Percentiles rank a stretch among this genome's conserved stretches.
phyloP scores from a whole-genome alignment of 345 rosid genomes.

The Brassica napus region Da-Ae NC_063446.1:25473001-25473500 shows the following conservation, averaged over 20 bases:
- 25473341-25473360: constrained; percentile 80
- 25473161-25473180: neutral
- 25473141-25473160: constrained; percentile 81
- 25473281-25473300: constrained; percentile 84
- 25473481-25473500: constrained; percentile 68
- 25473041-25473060: neutral
- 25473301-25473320: constrained; percentile 61
- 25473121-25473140: constrained; percentile 72
- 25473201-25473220: constrained; percentile 35
- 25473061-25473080: constrained; percentile 35
- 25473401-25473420: neutral
- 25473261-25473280: constrained; percentile 63
- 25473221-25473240: constrained; percentile 83
- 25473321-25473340: constrained; percentile 67
- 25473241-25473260: constrained; percentile 95
- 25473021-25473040: neutral
- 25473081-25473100: constrained; percentile 88
- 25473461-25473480: constrained; percentile 56
- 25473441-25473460: constrained; percentile 70
- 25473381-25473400: constrained; percentile 23
- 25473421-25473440: constrained; percentile 33
- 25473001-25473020: constrained; percentile 21
- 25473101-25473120: constrained; percentile 82
- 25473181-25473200: neutral
- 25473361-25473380: constrained; percentile 69